A percentile compares a stretch with the other conserved stretches of the same genome.
These are phyloP conservation scores for Moringa oleifera DNA, from an alignment of 345 rosid genomes.

Conservation along the genomic window DNA sequence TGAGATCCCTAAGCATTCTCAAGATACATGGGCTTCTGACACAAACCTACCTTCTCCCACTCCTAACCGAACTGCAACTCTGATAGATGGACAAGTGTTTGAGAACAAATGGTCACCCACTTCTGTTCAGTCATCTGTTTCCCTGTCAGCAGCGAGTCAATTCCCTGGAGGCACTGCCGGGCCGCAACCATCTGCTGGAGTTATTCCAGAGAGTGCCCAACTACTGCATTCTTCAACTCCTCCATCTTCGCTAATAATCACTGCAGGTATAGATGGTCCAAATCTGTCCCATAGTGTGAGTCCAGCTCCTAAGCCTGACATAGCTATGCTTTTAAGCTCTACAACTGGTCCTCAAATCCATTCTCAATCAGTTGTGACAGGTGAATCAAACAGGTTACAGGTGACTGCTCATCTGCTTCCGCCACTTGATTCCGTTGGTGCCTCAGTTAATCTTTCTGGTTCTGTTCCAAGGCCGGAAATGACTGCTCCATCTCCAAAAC, in stretches of 20 bases:
- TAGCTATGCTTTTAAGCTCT: conserved; percentile 29
- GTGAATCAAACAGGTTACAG: conserved; percentile 34
- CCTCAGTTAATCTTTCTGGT: conserved; percentile 25
- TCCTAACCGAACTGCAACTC: conserved; percentile 53
- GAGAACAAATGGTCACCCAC: conserved; percentile 76
- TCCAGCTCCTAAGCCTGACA: conserved; percentile 33
- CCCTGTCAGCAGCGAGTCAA: conserved; percentile 24
- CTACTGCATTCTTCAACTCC: conserved; percentile 15
- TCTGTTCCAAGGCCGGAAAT: conserved; percentile 38
- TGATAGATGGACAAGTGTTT: conserved; percentile 32
- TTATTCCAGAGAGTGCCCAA: conserved; percentile 20
- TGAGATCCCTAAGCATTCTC: conserved; percentile 48
- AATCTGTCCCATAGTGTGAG: conserved; percentile 13
- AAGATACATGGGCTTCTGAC: conserved; percentile 54
- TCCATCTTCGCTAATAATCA: conserved; percentile 9
- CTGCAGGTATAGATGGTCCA: not conserved
- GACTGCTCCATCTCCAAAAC: conserved; percentile 25
- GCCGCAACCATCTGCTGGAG: conserved; percentile 21
- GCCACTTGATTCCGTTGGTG: conserved; percentile 8
- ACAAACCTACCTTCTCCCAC: conserved; percentile 92
- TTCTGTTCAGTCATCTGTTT: conserved; percentile 32
- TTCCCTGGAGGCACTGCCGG: conserved; percentile 25
- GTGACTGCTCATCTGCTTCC: conserved; percentile 24
- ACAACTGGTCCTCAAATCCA: conserved; percentile 30
- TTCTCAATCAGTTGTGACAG: conserved; percentile 23